Percentiles rank a stretch among this genome's conserved stretches.
Evolutionary conservation across 345 rosid species (phyloP).

Genomic region (Eucalyptus coolabah): DNA sequence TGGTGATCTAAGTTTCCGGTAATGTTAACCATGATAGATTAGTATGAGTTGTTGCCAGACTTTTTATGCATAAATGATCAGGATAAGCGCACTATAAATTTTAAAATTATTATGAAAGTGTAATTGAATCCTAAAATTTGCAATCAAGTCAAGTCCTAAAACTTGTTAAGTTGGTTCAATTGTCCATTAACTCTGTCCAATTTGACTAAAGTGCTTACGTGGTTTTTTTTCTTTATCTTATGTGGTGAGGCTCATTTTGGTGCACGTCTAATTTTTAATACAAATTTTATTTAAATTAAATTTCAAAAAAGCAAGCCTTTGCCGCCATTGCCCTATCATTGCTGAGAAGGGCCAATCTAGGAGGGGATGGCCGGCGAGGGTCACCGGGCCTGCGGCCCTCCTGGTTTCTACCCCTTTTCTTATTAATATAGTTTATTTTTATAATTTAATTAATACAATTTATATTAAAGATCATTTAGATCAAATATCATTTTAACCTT

Average conservation of each 20-base stretch:
- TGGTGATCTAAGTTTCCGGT: background rate
- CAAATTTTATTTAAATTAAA: too few species aligned
- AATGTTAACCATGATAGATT: too few species aligned
- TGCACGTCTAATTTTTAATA: background rate
- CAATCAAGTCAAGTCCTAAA: accelerated
- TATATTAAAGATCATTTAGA: too few species aligned
- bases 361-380: accelerated
- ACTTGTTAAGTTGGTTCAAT: too few species aligned
- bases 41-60: background rate
- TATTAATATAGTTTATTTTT: too few species aligned
- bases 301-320: background rate
- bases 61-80: background rate
- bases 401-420: too few species aligned
- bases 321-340: accelerated
- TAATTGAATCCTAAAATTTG: accelerated
- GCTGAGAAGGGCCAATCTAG: background rate
- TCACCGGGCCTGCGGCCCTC: accelerated
- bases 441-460: too few species aligned
- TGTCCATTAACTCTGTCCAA: accelerated
- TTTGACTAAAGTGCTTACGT: accelerated
- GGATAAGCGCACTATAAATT: accelerated
- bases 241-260: background rate
- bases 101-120: accelerated
- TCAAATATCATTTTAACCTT: too few species aligned
- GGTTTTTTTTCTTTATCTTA: too few species aligned